Evolutionary conservation across 2,329 filamentous ascomycete genomes (phyloP), one percentile per base, ranked within the genome.

Genomic region (Penicillium sp.): DNA sequence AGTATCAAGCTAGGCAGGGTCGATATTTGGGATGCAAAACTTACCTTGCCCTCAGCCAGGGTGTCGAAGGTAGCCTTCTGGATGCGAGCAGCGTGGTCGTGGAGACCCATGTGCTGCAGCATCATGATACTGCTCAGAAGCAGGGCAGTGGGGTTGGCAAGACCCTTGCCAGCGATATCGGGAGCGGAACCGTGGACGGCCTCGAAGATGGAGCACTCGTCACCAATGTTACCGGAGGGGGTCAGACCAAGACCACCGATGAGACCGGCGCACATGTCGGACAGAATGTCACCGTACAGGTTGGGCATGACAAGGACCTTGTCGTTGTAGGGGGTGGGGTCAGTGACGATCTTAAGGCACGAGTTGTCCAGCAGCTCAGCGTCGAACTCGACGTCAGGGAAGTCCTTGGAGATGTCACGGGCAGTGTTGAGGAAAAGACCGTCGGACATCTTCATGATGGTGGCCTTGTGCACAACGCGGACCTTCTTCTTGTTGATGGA

Each of bases 371-470:
- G 89, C 65, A 99, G 86, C 85, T 99, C 94, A 69, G 90, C 90
- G 74, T 97, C 93, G 75, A 99, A 97, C 81, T 97, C 90, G 71
- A 99, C 90, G 68, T 87, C 83, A 62, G 94, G 94, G 85, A 90
- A 99, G 74, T 97, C 92, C 86, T 96, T 96, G 77, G 91, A 84
- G 66, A 99, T 86, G 59, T 94, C 85, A 67, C 87, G 82, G 67
- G 89, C 94, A 60, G 89, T 91, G 77, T 85, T 89, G 67, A 99
- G 85, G 87, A 99, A 99, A 60, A 99, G 90, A 81, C 94, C 94
- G 77, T 99, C 94, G 74, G 89, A 93, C 90, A 97, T 96, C 87
- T 99, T 99, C 94, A 99, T 99, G 82, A 99, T 99, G 74, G 94
- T 97, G 76, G 94, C 94, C 86, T 99, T 99, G 89, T 99, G 94